Evolutionary conservation across 495 filamentous ascomycete genomes (phyloP), one percentile per base, ranked within the genome.

Genomic region (Lindgomyces ingoldianus): DNA sequence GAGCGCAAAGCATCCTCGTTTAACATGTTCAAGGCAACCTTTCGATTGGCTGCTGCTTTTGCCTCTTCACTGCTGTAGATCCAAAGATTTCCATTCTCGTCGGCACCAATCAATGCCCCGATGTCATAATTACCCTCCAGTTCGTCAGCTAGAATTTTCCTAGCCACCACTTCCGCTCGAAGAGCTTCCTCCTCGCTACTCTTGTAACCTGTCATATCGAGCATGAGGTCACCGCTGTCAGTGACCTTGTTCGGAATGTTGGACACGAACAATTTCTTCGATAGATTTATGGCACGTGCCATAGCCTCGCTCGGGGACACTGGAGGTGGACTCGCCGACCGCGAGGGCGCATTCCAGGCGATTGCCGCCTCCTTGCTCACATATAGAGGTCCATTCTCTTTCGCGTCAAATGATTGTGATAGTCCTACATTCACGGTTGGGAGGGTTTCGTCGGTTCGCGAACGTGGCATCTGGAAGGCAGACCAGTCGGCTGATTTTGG

Each of bases 1-100:
- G 86, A 76, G 18, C 85, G 61, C 18, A 81, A 76, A 16, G 81
- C 79, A 25, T 78, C 79, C 3, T 84, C 77, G 14, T 81, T 78
- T 71, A 88, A 75, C 0, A 78, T 77, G 48, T 81, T 78, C 60
- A 85, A 68, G 1, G 78, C 76, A 9, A 81, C 79, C 64, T 81
- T 81, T 24, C 81, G 81, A 21, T 79, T 76, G 10, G 88, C 89
- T 3, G 83, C 80, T 70, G 92, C 89, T 70, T 97, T 98, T 24
- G 95, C 91, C 69, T 97, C 95, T 72, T 96, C 91, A 66, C 91
- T 96, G 74, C 90, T 94, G 76, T 98, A 99, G 57, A 98, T 98
- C 95, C 94, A 98, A 10, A 99, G 79, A 71, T 99, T 98, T 4
- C 94, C 94, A 49, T 93, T 86, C 69, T 95, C 91, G 71, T 99